phyloP scores from a whole-genome alignment of 768 basidiomycete species.

The Calocybe gangraenosa region DNA sequence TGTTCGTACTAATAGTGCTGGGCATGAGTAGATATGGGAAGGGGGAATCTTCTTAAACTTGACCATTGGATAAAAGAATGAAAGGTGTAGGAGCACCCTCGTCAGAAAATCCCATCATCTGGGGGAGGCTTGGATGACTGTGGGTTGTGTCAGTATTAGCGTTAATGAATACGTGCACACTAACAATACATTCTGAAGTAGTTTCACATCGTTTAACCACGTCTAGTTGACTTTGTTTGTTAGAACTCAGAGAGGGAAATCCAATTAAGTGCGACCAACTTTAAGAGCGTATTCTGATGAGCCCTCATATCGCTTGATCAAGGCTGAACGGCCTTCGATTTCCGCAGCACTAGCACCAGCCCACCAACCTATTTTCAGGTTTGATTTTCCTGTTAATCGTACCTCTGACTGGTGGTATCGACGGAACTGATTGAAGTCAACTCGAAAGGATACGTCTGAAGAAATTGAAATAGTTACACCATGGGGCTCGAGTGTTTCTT shows the following conservation, averaged over 20 bases:
- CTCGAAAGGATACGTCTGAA: not conserved
- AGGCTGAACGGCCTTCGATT: slow-evolving; percentile 32
- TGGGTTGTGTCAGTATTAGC: not conserved
- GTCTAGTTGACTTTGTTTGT: slow-evolving; percentile 22
- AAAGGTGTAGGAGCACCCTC: slow-evolving; percentile 43
- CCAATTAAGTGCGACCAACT: slow-evolving; percentile 15
- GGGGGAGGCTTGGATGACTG: slow-evolving; percentile 51
- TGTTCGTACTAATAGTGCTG: slow-evolving; percentile 32
- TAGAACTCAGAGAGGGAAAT: not conserved
- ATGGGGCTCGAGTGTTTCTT: slow-evolving; percentile 23
- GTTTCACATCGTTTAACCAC: slow-evolving; percentile 48
- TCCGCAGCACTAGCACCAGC: slow-evolving; percentile 36
- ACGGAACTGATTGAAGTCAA: slow-evolving; percentile 40
- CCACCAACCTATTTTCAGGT: slow-evolving; percentile 45
- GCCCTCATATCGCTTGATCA: slow-evolving; percentile 44
- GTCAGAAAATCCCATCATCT: slow-evolving; percentile 47
- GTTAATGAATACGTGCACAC: slow-evolving; percentile 10
- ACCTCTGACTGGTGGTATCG: slow-evolving; percentile 50
- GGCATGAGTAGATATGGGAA: not conserved
- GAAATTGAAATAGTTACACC: slow-evolving; percentile 23
- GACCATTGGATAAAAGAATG: slow-evolving; percentile 48
- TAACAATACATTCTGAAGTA: slow-evolving; percentile 46
- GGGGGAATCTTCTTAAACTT: not conserved
- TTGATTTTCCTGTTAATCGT: slow-evolving; percentile 28
- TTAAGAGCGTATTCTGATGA: slow-evolving; percentile 25